Base-by-base conservation (phyloP, 345 rosid genomes). In the Alliaria petiolata region DNA sequence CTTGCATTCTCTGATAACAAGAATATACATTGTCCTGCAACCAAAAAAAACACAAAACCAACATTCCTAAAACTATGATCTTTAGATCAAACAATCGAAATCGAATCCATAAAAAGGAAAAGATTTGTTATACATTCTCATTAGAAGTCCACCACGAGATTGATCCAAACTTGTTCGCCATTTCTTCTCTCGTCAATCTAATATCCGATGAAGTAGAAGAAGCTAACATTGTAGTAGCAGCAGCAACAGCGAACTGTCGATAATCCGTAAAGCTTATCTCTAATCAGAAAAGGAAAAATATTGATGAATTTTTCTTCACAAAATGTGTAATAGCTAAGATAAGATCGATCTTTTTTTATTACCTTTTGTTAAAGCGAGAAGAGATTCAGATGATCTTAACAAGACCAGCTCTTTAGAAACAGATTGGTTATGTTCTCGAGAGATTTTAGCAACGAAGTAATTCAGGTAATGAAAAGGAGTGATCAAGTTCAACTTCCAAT, bases 391-490 rank as follows among this genome's bases (percentile, higher is more conserved):
- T 31, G 86, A 80, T 70, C 73, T 83, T 25, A 80, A 75, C 61
- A 83, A 65, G 16, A 80, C 34, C 20, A 81, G 83, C 35, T 80
- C 78, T 9, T 77, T 69, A 59, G 52, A 70, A 62, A 79, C 53
- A 61, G 75, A 43, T 22, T 54, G 70, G 51, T 72, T 39, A 1
- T 3, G 63, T 44, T 16, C n/a, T 43, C 20, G 72, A 43, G 62
- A 76, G 38, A 85, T 10, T 78, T 86, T 87, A 59, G 57, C 4
- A 62, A 83, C 13, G 75, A 90, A 89, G 76, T 83, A 84, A 33
- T 82, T 81, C 9, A 93, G 79, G 83, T 79, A 93, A 58, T 81
- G 66, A 71, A 90, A 90, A 39, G 98, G 98, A 65, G 98, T 90
- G 67, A 83, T 50, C 0, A 80, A 76, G 60, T 71, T 76, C 93